A percentile compares a stretch with the other conserved stretches of the same genome.
phyloP scores from a whole-genome alignment of 2,329 filamentous ascomycete species.

The Cercospora berteroae region DNA sequence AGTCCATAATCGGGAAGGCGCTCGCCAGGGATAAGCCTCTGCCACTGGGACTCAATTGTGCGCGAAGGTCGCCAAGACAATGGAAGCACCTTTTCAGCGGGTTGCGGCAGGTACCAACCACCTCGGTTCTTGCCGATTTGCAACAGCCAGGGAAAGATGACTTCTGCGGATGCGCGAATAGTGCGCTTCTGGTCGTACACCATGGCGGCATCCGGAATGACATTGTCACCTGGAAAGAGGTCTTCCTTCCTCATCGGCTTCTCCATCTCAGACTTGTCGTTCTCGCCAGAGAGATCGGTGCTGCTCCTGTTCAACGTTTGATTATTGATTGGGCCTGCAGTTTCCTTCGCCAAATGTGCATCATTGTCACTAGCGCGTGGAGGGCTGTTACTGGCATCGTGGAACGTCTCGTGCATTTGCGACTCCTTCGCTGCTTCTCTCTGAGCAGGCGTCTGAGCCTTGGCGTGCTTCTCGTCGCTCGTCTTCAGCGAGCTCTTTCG shows the following conservation, averaged over 20 bases:
- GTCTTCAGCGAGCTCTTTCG: slow-evolving; percentile 1
- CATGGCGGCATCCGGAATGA: slow-evolving; percentile 25
- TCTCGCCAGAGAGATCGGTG: slow-evolving; percentile 10
- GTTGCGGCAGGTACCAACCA: slow-evolving; percentile 25
- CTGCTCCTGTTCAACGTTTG: slow-evolving; percentile 2
- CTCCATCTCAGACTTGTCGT: not conserved
- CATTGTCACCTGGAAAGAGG: slow-evolving; percentile 21
- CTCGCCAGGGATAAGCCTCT: slow-evolving; percentile 21
- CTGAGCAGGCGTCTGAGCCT: slow-evolving; percentile 5
- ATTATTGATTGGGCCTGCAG: not conserved
- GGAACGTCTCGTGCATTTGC: slow-evolving; percentile 13
- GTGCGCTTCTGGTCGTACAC: slow-evolving; percentile 25
- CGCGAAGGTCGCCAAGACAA: slow-evolving; percentile 18
- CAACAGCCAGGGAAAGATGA: slow-evolving; percentile 25
- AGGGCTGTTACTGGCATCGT: not conserved
- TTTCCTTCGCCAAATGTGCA: not conserved
- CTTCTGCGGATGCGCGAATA: slow-evolving; percentile 18
- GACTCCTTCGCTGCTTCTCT: slow-evolving; percentile 10
- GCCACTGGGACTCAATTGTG: slow-evolving; percentile 21
- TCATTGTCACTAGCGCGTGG: not conserved
- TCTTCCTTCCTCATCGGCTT: not conserved
- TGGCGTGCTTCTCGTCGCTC: not conserved
- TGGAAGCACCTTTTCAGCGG: slow-evolving; percentile 21
- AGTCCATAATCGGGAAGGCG: slow-evolving; percentile 27
- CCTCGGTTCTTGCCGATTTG: slow-evolving; percentile 28